Percentiles rank a stretch among this genome's conserved stretches.
Conservation (phyloP, 805 yeast genomes). For the Myxozyma neotropica region DNA sequence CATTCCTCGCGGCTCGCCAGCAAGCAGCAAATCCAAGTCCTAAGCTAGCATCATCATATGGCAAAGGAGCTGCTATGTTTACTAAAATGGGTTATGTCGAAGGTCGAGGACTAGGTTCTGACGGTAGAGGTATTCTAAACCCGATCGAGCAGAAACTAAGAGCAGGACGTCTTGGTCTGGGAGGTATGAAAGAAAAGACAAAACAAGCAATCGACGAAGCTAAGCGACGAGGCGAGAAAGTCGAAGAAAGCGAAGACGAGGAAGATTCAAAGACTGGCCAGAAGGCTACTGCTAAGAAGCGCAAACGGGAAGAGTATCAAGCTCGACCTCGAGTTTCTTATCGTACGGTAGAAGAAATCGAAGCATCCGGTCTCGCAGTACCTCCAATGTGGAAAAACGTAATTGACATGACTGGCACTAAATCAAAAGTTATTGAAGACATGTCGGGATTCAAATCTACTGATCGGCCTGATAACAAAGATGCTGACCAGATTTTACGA, state of each 20-base stretch:
- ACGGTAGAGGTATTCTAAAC: conserved; percentile 70
- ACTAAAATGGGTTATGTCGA: conserved; percentile 82
- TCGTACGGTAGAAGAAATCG: conserved; percentile 40
- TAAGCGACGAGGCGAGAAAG: conserved; percentile 30
- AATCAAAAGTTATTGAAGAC: conserved; percentile 29
- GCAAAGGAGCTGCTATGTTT: conserved; percentile 80
- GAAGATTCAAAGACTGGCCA: conserved; percentile 9
- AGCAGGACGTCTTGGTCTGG: conserved; percentile 73
- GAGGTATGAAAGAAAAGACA: conserved; percentile 55
- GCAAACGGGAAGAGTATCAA: conserved; percentile 10
- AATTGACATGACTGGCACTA: conserved; percentile 37
- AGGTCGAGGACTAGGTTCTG: conserved; percentile 83
- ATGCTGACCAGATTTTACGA: conserved; percentile 5
- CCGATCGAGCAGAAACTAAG: conserved; percentile 75
- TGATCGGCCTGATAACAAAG: conserved; percentile 6
- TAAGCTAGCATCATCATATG: conserved; percentile 42
- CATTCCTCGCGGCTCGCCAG: conserved; percentile 16
- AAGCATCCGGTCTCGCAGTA: conserved; percentile 38
- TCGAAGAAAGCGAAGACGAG: conserved; percentile 32
- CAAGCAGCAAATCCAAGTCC: not conserved
- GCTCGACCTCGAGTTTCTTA: conserved; percentile 33
- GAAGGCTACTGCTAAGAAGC: conserved; percentile 30
- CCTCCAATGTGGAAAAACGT: conserved; percentile 37
- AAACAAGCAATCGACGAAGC: conserved; percentile 34
- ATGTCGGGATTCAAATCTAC: conserved; percentile 14